Evolutionary conservation across 1,139 yeast species (phyloP).

Genomic region (Taphrina sp.): DNA sequence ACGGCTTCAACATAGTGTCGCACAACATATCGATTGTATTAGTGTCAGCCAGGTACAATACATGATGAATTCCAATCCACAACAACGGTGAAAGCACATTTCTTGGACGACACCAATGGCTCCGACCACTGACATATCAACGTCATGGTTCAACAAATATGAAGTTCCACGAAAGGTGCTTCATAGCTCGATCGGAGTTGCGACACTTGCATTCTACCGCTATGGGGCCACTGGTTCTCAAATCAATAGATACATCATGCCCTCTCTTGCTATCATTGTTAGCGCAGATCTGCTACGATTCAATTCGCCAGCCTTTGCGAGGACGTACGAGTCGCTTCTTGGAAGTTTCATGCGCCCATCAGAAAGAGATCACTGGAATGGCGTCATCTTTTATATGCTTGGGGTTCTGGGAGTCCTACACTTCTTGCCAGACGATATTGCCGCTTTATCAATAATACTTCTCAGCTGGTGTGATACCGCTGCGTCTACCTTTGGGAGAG

Average conservation of each 20-base stretch:
- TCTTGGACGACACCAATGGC: too few species aligned
- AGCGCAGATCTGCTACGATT: conserved; percentile 67
- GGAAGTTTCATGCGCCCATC: conserved; percentile 82
- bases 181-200: conserved; percentile 82
- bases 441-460: conserved; percentile 69
- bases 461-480: conserved; percentile 98
- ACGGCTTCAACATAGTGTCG: too few species aligned
- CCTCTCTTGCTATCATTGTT: conserved; percentile 20
- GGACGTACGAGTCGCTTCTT: conserved; percentile 59
- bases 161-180: conserved; percentile 84
- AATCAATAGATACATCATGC: conserved; percentile 2
- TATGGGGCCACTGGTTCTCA: conserved; percentile 47
- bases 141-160: conserved; percentile 50
- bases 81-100: too few species aligned
- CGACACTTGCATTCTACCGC: conserved; percentile 71
- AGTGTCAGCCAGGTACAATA: too few species aligned
- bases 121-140: too few species aligned
- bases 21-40: too few species aligned
- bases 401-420: conserved; percentile 55
- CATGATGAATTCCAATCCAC: too few species aligned
- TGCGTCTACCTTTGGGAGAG: conserved; percentile 88
- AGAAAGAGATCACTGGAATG: conserved; percentile 82
- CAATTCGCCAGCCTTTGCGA: conserved; percentile 59
- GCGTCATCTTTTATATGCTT: conserved; percentile 50
- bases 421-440: conserved; percentile 70